A percentile compares a stretch with the other conserved stretches of the same genome.
Evolutionary conservation across 805 yeast genomes (phyloP).

Genomic region (Saccharomycopsis amapae): DNA sequence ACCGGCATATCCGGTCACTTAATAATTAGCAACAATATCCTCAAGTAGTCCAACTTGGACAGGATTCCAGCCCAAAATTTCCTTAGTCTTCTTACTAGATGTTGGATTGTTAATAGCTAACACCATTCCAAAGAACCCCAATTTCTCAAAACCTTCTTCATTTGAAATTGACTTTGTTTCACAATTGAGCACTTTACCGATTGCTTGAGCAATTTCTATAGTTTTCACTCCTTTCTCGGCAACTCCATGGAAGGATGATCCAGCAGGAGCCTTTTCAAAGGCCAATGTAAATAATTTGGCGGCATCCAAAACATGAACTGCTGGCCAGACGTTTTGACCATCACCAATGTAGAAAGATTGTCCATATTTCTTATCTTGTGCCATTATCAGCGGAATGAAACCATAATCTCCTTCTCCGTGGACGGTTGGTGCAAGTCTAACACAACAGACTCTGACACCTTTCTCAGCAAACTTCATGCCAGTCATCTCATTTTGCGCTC

Average conservation of each 20-base stretch:
- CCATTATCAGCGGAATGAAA: constrained; percentile 25
- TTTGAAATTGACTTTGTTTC: constrained; percentile 22
- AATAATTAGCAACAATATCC: constrained; percentile 25
- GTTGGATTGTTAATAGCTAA: constrained; percentile 18
- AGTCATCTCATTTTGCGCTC: not conserved
- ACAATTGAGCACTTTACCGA: constrained; percentile 24
- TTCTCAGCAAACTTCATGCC: not conserved
- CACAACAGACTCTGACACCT: constrained; percentile 25
- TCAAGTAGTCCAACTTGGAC: constrained; percentile 22
- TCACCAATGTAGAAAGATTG: constrained; percentile 32
- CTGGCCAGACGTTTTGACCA: constrained; percentile 30
- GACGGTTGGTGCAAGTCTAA: constrained; percentile 31
- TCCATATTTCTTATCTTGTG: constrained; percentile 29
- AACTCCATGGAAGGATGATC: constrained; percentile 26
- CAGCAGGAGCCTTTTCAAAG: constrained; percentile 26
- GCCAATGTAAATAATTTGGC: constrained; percentile 29
- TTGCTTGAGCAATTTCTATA: constrained; percentile 27
- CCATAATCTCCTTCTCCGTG: constrained; percentile 30
- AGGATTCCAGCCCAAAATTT: constrained; percentile 28
- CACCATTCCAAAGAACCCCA: constrained; percentile 21
- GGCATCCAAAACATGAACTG: constrained; percentile 30
- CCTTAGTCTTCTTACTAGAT: constrained; percentile 23
- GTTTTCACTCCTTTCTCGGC: constrained; percentile 24
- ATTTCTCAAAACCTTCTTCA: constrained; percentile 17
- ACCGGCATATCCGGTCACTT: too few species aligned